A percentile compares a stretch with the other conserved stretches of the same genome.
Conservation (phyloP, 2,329 filamentous ascomycete species). For the Aspergillus brunneoviolaceus region DNA sequence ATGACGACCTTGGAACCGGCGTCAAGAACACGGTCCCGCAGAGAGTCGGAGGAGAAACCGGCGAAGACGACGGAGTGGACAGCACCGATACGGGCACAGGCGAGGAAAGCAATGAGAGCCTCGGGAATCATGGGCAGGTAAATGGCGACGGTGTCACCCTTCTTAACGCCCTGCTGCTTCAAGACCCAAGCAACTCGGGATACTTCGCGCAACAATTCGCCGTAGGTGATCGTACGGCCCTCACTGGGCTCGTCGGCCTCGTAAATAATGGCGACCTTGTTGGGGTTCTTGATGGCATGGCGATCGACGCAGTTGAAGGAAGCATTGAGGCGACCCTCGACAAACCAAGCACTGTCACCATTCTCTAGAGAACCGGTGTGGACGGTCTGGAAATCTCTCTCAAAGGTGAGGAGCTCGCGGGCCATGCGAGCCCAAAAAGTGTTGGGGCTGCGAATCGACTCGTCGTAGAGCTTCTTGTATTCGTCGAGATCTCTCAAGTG, state of each 20-base stretch:
- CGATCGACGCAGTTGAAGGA: slow-evolving; percentile 97
- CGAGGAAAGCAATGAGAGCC: slow-evolving; percentile 85
- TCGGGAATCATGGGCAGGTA: slow-evolving; percentile 99
- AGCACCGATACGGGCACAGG: slow-evolving; percentile 87
- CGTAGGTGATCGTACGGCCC: slow-evolving; percentile 87
- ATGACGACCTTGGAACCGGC: slow-evolving; percentile 91
- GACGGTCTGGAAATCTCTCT: slow-evolving; percentile 87
- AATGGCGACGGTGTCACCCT: slow-evolving; percentile 94
- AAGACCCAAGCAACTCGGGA: slow-evolving; percentile 83
- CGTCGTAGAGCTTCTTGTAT: slow-evolving; percentile 65
- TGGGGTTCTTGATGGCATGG: slow-evolving; percentile 89
- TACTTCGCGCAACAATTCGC: slow-evolving; percentile 89
- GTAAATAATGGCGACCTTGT: slow-evolving; percentile 96
- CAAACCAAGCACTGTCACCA: slow-evolving; percentile 91
- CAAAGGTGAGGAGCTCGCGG: slow-evolving; percentile 86
- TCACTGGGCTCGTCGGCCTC: slow-evolving; percentile 89
- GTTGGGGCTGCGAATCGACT: slow-evolving; percentile 87
- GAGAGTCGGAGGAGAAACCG: slow-evolving; percentile 93
- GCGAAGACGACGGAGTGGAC: slow-evolving; percentile 98
- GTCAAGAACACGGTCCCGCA: slow-evolving; percentile 91
- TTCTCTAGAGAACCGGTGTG: slow-evolving; percentile 70
- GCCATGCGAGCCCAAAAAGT: slow-evolving; percentile 88
- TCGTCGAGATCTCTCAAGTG: slow-evolving; percentile 61
- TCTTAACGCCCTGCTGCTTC: slow-evolving; percentile 93
- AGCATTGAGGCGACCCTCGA: slow-evolving; percentile 90